Evolutionary conservation across 2,329 filamentous ascomycete species (phyloP).

Genomic region (Ophiostoma montium): DNA sequence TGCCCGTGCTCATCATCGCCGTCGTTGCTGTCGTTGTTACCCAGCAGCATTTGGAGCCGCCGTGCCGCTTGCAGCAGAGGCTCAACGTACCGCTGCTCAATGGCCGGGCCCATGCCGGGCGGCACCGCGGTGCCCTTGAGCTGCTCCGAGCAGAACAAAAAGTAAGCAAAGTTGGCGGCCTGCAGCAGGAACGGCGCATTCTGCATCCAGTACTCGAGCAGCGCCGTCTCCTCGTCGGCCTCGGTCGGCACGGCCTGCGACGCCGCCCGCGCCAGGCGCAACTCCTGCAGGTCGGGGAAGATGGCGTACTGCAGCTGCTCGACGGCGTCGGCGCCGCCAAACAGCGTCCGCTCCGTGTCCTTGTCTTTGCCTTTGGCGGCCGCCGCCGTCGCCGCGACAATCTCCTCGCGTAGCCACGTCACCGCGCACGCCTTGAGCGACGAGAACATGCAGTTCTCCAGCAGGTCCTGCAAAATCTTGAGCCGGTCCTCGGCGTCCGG

Average conservation of each 20-base stretch:
- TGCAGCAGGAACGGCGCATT: conserved; percentile 43
- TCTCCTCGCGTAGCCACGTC: conserved; percentile 49
- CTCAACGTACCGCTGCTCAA: conserved; percentile 43
- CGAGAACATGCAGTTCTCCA: conserved; percentile 51
- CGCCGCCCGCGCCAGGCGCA: conserved; percentile 23
- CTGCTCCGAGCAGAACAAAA: conserved; percentile 32
- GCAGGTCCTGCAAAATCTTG: conserved; percentile 47
- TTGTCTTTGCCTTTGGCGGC: conserved; percentile 14
- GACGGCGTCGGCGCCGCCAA: conserved; percentile 39
- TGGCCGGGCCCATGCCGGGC: conserved; percentile 39
- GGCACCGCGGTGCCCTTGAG: conserved; percentile 35
- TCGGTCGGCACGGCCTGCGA: conserved; percentile 17
- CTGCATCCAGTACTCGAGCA: conserved; percentile 37
- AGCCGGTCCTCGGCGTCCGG: conserved; percentile 44
- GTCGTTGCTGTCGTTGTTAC: not conserved
- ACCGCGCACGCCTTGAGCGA: conserved; percentile 48
- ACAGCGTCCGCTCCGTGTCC: conserved; percentile 21
- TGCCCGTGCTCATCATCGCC: not conserved
- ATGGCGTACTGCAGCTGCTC: conserved; percentile 46
- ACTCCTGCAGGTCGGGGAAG: conserved; percentile 40
- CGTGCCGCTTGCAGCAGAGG: conserved; percentile 31
- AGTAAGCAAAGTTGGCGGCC: conserved; percentile 45
- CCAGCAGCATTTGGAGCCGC: conserved; percentile 5
- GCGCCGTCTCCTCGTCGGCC: conserved; percentile 14
- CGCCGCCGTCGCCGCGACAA: conserved; percentile 24